Base-by-base conservation (phyloP, 1,139 yeast genomes). In the Diutina siamensis region DNA sequence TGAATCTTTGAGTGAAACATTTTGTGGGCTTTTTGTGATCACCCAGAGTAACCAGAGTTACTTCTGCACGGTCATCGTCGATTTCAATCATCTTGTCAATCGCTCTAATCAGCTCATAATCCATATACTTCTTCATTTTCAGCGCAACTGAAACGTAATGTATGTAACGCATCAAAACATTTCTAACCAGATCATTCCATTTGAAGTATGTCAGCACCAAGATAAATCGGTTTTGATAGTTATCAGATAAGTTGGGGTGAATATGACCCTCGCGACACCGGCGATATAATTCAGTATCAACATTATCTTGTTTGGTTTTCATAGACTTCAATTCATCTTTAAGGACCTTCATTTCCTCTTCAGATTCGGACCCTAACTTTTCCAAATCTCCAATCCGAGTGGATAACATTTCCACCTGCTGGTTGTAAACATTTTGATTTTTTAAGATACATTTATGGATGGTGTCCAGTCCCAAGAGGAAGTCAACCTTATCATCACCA, bases 141-240 rank as follows among this genome's bases (percentile, higher is more conserved):
- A 60, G 54, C 40, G 55, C 57, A 44, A 66, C 52, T 40, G 65
- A 66, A 15, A 69, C 68, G 48, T 64, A 67, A 52, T 69, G 72
- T 45, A 70, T 52, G 52, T 69, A 71, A 50, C 63, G 66, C 49
- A 65, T 54, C 9, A 68, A 51, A 20, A 55, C 51, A 47, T 71
- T 67, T 27, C 76, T 53, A 47, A 65, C 68, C 15, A 56, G 50
- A 38, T 61, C 60, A 50, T 71, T 71, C 74, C 75, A 71, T 50
- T 70, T 71, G 42, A 70, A 56, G 38, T 67, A 59, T 72, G 68
- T 68, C 41, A 66, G 61, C 27, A 68, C 59, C 28, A 69, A 56
- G 2, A 68, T 57, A 49, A 71, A 71, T 48, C 64, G 66, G 52
- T 71, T 71, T 47, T 68, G 64, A 51, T 66, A 71, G 35, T 55